These are phyloP conservation scores for Neofusicoccum cordaticola DNA, from an alignment of 2,329 filamentous ascomycete genomes.

Conservation along the genomic window DNA sequence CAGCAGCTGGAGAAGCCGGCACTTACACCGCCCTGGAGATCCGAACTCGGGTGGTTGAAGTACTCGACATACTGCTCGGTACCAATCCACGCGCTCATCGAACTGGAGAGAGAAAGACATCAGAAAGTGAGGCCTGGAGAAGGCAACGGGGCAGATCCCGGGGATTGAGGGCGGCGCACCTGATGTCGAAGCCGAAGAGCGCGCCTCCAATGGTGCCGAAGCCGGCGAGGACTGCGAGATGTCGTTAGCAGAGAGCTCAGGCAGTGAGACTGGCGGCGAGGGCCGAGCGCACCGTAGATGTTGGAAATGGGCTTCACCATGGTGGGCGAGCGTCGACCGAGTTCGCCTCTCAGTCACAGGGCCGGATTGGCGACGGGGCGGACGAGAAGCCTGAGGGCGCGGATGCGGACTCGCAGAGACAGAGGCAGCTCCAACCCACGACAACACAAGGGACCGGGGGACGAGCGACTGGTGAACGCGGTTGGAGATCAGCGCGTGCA, in stretches of 20 bases:
- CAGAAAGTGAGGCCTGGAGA: conserved; percentile 31
- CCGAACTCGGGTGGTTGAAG: conserved; percentile 50
- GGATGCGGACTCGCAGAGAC: neutral
- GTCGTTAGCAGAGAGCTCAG: neutral
- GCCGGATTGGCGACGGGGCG: neutral
- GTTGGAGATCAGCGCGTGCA: conserved; percentile 9
- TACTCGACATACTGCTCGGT: conserved; percentile 48
- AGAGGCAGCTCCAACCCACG: neutral
- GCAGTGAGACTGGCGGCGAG: neutral
- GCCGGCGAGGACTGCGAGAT: conserved; percentile 2
- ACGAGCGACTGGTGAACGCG: neutral
- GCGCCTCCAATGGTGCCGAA: conserved; percentile 62
- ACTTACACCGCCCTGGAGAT: conserved; percentile 43
- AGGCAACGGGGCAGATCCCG: conserved; percentile 19
- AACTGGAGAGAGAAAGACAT: conserved; percentile 20
- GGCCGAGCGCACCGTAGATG: conserved; percentile 6
- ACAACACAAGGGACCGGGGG: neutral
- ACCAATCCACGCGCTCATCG: conserved; percentile 49
- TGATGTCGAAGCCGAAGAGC: conserved; percentile 77
- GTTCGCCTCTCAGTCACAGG: neutral
- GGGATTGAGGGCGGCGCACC: conserved; percentile 23
- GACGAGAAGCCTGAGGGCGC: neutral
- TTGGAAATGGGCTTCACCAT: conserved; percentile 14
- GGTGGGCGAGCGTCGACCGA: neutral
- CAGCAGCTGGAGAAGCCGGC: neutral